Evolutionary conservation across 1,284 basidiomycete species (phyloP), one percentile per base, ranked within the genome.

Genomic region (Tylopilus sp.): DNA sequence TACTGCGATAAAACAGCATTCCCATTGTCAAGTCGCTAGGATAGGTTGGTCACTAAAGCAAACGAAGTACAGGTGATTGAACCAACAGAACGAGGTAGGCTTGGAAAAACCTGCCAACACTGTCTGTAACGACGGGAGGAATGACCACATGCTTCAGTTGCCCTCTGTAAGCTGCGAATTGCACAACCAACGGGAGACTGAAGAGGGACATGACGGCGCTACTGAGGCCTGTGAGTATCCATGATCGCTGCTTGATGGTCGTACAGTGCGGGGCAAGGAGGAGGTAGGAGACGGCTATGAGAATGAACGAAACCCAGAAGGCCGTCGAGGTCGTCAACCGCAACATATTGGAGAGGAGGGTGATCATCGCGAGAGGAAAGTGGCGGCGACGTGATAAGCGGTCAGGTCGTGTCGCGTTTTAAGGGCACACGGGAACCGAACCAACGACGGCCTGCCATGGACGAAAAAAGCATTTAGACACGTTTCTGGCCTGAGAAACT

Each of bases 171-270:
- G 35, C 13, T 4, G 73, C 26, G 57, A 76, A 82, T 46, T 74
- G 74, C 39, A 54, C 66, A 1, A 81, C 45, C 58, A 79, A 79
- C 0, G 83, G 83, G 7, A 84, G 47, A 42, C 77, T 77, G 26
- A 62, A 60, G 9, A 75, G 13, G 9, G 77, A 76, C 79, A 84
- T 82, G 31, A 62, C 45, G 3, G 58, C 60, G 39, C 76, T 75
- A 7, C 77, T 73, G 29, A 78, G 54, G 2, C 75, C 66, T 1
- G 82, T 81, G 32, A 85, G 71, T 43, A 85, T 65, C 76, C 84
- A 86, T 42, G 83, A 73, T 19, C 69, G 66, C 58, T 80, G 74
- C 58, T 79, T 80, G 41, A 67, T 48, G 3, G 71, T 71, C 5
- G 67, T 45, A 61, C 74, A 79, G 28, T 39, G 50, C 0, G 69